A percentile compares a stretch with the other conserved stretches of the same genome.
phyloP scores from a whole-genome alignment of 2,329 filamentous ascomycete species.

The Macrophomina pseudophaseolina region DNA sequence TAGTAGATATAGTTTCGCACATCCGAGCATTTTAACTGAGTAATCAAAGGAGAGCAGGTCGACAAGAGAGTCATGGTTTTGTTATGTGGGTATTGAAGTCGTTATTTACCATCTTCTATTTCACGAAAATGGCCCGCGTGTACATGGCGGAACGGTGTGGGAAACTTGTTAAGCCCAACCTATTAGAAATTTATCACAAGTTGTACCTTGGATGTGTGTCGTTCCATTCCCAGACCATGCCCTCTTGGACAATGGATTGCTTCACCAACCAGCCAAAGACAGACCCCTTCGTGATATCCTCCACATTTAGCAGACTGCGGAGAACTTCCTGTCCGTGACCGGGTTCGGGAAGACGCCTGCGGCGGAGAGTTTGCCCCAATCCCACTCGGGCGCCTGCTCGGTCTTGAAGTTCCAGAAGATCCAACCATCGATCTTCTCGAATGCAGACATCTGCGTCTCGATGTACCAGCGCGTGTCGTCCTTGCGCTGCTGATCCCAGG shows the following conservation, averaged over 20 bases:
- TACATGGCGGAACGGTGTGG: neutral
- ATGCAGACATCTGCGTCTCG: slow-evolving; percentile 60
- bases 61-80: neutral
- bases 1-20: neutral
- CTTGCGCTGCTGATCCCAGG: slow-evolving; percentile 53
- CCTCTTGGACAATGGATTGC: neutral
- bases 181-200: slow-evolving; percentile 8
- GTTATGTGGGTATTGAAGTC: slow-evolving; percentile 9
- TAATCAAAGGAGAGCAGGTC: neutral
- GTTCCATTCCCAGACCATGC: neutral
- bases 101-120: slow-evolving; percentile 4
- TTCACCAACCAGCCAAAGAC: neutral
- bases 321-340: slow-evolving; percentile 35
- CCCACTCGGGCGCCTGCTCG: slow-evolving; percentile 59
- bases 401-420: slow-evolving; percentile 67
- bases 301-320: neutral
- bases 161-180: neutral
- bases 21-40: neutral
- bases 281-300: too few relatives aligned
- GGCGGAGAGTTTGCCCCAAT: slow-evolving; percentile 56
- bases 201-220: neutral
- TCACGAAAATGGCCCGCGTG: neutral
- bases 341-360: slow-evolving; percentile 57
- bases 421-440: slow-evolving; percentile 61
- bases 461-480: slow-evolving; percentile 57